Percentiles rank a stretch among this genome's conserved stretches.
Evolutionary conservation across 768 basidiomycete genomes (phyloP).

Genomic region (Suillus brevipes): DNA sequence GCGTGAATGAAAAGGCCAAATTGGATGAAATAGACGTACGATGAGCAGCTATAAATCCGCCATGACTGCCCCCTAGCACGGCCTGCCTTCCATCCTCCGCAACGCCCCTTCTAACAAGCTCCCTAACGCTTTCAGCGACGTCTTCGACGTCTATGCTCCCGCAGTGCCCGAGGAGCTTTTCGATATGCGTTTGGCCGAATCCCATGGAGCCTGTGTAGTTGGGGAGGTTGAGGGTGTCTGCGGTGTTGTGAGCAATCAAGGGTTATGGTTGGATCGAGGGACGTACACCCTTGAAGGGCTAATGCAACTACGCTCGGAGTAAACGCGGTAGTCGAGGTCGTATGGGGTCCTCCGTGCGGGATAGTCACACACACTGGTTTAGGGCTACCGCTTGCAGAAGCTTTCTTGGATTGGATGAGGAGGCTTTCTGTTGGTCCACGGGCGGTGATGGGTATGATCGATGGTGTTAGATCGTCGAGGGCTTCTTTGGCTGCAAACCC

Average conservation of each 20-base stretch:
- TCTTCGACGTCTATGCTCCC: conserved; percentile 68
- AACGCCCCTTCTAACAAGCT: conserved; percentile 51
- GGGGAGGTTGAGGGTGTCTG: conserved; percentile 59
- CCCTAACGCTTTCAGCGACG: conserved; percentile 52
- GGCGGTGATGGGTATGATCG: conserved; percentile 50
- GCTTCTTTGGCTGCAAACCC: conserved; percentile 40
- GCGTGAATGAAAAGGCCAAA: neutral
- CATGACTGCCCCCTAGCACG: conserved; percentile 67
- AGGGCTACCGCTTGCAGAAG: conserved; percentile 11
- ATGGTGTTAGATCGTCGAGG: conserved; percentile 41
- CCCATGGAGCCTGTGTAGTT: conserved; percentile 73
- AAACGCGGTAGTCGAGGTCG: conserved; percentile 48
- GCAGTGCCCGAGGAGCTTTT: conserved; percentile 54
- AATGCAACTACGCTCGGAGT: conserved; percentile 42
- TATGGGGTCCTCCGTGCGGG: conserved; percentile 69
- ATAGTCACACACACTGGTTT: conserved; percentile 52
- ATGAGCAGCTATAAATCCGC: conserved; percentile 63
- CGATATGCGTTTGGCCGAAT: conserved; percentile 60
- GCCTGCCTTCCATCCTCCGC: conserved; percentile 53
- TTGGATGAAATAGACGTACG: conserved; percentile 20
- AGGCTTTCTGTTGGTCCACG: conserved; percentile 53
- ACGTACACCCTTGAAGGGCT: conserved; percentile 63
- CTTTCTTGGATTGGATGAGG: conserved; percentile 39
- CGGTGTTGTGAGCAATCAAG: neutral
- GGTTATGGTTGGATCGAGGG: neutral